These are phyloP conservation scores for Nicotiana undulata DNA, from an alignment of 257 asterid species.

Conservation along the genomic window DNA sequence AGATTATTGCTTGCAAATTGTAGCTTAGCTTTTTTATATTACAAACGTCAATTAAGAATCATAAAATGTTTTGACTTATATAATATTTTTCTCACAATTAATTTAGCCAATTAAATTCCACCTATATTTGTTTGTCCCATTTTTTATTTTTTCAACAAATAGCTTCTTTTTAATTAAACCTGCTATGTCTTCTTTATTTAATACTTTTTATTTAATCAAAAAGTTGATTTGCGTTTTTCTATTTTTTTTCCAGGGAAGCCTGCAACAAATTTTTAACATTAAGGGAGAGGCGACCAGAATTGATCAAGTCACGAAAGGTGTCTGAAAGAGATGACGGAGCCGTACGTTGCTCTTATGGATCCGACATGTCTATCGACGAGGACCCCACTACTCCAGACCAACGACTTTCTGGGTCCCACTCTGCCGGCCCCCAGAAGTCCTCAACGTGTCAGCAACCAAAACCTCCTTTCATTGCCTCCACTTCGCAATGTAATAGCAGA, in stretches of 20 bases:
- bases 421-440: constrained; percentile 11
- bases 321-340: constrained; percentile 36
- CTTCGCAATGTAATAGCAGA: constrained; percentile 1
- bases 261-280: constrained; percentile 60
- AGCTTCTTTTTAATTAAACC: too few species aligned
- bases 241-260: constrained; percentile 61
- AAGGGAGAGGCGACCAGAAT: constrained; percentile 51
- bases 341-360: constrained; percentile 49
- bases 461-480: constrained; percentile 4
- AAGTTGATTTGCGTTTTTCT: too few species aligned
- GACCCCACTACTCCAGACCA: constrained; percentile 31
- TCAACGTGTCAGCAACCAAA: constrained; percentile 15
- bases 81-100: neutral
- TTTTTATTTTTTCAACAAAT: too few species aligned
- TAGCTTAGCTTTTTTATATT: neutral
- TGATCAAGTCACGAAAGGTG: constrained; percentile 45
- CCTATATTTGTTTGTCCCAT: neutral
- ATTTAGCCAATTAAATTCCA: neutral
- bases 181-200: too few species aligned
- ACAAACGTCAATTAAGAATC: neutral
- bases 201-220: too few species aligned
- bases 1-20: neutral
- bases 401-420: constrained; percentile 7
- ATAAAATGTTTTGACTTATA: neutral
- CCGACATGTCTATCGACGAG: constrained; percentile 44